Conservation (phyloP, 73 alveolate genomes). For the Paraurostyla sp. region DNA sequence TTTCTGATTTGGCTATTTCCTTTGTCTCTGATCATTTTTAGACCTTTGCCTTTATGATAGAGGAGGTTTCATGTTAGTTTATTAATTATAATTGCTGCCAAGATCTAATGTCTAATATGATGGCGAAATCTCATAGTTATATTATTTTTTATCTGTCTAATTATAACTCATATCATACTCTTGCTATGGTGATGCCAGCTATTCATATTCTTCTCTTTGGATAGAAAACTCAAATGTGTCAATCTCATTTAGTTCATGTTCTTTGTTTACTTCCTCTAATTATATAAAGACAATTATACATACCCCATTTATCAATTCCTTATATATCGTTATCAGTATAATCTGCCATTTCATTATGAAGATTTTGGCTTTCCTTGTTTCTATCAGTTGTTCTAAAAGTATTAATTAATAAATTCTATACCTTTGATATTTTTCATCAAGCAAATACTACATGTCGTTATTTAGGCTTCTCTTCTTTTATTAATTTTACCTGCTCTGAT, state of each 20-base stretch:
- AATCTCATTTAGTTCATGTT: background rate
- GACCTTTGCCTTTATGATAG: background rate
- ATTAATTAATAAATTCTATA: too few relatives aligned
- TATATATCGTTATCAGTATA: background rate
- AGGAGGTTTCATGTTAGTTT: background rate
- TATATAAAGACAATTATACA: background rate
- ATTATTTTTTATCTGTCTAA: too few relatives aligned
- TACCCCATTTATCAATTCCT: slow-evolving; percentile 34
- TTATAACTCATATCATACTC: too few relatives aligned
- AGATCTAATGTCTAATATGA: too few relatives aligned
- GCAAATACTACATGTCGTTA: background rate
- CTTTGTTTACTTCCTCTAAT: background rate
- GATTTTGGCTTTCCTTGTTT: background rate
- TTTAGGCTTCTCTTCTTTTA: background rate
- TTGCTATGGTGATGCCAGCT: too few relatives aligned
- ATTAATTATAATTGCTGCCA: background rate
- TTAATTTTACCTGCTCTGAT: background rate
- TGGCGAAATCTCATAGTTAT: too few relatives aligned
- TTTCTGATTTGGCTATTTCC: slow-evolving; percentile 19
- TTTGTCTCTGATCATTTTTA: background rate
- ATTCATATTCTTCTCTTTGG: slow-evolving; percentile 19
- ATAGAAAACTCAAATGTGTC: slow-evolving; percentile 11
- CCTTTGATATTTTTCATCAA: background rate
- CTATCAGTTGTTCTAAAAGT: background rate
- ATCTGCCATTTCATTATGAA: too few relatives aligned